phyloP scores from a whole-genome alignment of 2,329 filamentous ascomycete species.

The Diplodia scrobiculata region DNA sequence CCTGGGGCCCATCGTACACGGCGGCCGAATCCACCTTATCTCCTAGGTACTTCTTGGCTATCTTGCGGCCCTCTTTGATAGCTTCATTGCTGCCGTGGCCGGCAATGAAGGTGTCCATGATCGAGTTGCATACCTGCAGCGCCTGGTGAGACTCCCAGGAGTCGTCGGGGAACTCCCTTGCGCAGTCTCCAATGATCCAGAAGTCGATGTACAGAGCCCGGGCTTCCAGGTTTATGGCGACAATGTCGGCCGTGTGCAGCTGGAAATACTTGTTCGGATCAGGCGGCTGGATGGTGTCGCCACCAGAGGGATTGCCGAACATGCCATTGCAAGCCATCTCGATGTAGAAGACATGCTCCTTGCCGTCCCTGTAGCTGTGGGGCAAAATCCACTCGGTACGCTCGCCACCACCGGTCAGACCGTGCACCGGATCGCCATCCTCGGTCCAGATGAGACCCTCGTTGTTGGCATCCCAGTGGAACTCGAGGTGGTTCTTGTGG shows the following conservation, averaged over 20 bases:
- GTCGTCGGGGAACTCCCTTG: constrained; percentile 83
- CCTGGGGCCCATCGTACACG: constrained; percentile 76
- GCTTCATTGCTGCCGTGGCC: constrained; percentile 71
- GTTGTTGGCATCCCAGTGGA: constrained; percentile 94
- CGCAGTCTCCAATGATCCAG: constrained; percentile 76
- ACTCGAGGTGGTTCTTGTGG: constrained; percentile 80
- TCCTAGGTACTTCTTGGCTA: constrained; percentile 81
- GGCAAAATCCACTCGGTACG: constrained; percentile 90
- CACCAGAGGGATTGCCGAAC: constrained; percentile 89
- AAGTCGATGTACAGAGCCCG: constrained; percentile 85
- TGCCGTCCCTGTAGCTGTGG: constrained; percentile 75
- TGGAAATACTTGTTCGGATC: constrained; percentile 79
- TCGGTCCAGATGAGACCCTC: constrained; percentile 94
- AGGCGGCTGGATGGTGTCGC: constrained; percentile 85
- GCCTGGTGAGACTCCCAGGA: constrained; percentile 89
- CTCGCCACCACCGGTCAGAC: constrained; percentile 86
- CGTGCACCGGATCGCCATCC: constrained; percentile 86
- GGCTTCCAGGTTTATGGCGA: constrained; percentile 83
- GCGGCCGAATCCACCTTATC: constrained; percentile 76
- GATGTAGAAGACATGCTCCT: constrained; percentile 87
- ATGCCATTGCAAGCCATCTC: constrained; percentile 99
- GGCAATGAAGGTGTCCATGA: constrained; percentile 87
- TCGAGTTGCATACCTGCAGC: constrained; percentile 77
- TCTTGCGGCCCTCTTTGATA: constrained; percentile 76
- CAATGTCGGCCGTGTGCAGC: constrained; percentile 77